A percentile compares a stretch with the other conserved stretches of the same genome.
These are phyloP conservation scores for Daphne laureola DNA, from an alignment of 441 rosid species.

Conservation along the genomic window DNA sequence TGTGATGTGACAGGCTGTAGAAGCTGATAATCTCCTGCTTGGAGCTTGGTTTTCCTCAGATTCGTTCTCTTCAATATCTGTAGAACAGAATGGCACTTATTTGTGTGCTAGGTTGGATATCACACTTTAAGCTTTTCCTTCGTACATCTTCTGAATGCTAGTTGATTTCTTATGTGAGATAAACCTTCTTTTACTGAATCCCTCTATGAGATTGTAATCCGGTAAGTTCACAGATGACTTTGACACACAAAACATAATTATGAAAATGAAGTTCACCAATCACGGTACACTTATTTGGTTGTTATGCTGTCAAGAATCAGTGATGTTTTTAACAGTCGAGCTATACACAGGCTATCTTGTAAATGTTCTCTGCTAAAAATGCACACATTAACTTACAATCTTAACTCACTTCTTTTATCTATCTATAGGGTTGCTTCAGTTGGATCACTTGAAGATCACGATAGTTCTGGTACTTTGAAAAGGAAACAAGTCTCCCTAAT, in stretches of 20 bases:
- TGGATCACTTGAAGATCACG: constrained; percentile 61
- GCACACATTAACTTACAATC: not conserved
- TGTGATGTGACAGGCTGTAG: constrained; percentile 58
- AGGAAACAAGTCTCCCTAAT: constrained; percentile 64
- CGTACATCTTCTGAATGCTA: too few species aligned
- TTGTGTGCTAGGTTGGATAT: constrained; percentile 72
- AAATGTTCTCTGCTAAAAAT: too few species aligned
- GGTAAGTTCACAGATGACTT: too few species aligned
- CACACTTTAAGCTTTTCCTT: not conserved
- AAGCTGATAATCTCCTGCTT: constrained; percentile 73
- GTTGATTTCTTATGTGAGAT: too few species aligned
- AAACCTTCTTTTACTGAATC: too few species aligned
- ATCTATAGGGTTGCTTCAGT: constrained; percentile 78
- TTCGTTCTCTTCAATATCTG: constrained; percentile 76
- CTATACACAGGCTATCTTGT: too few species aligned
- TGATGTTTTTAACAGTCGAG: too few species aligned
- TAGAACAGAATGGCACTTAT: constrained; percentile 47
- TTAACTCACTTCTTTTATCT: constrained; percentile 10
- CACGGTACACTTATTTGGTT: too few species aligned
- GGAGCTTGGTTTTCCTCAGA: constrained; percentile 86
- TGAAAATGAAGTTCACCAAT: too few species aligned
- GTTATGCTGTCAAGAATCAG: too few species aligned
- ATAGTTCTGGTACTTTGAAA: constrained; percentile 37
- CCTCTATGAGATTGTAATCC: too few species aligned
- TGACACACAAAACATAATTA: too few species aligned